Conservation (phyloP, 768 basidiomycete genomes). For the Sarcodon sp. region DNA sequence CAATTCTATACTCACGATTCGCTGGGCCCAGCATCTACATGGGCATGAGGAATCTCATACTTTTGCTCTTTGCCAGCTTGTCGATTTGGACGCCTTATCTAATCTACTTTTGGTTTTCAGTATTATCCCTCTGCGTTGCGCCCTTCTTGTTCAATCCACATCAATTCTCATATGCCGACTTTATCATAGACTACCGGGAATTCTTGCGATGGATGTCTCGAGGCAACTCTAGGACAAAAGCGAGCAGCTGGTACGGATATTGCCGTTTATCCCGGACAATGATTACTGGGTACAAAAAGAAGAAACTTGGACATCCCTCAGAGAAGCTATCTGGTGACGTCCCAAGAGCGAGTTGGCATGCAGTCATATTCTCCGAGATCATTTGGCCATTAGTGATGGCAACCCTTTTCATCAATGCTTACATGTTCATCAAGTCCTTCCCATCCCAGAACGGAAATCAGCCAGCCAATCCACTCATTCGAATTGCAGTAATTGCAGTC, state of each 20-base stretch:
- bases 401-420: constrained; percentile 67
- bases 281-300: constrained; percentile 99
- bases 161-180: constrained; percentile 95
- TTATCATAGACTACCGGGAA: constrained; percentile 97
- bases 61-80: constrained; percentile 86
- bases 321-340: constrained; percentile 95
- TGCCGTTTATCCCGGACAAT: constrained; percentile 93
- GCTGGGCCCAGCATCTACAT: constrained; percentile 99
- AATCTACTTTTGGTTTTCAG: constrained; percentile 99
- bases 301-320: constrained; percentile 93
- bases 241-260: constrained; percentile 99
- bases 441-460: constrained; percentile 45
- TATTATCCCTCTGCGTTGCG: constrained; percentile 87
- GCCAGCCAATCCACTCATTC: constrained; percentile 76
- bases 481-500: constrained; percentile 78
- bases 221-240: constrained; percentile 92
- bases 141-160: constrained; percentile 99
- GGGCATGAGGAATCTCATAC: constrained; percentile 86
- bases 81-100: constrained; percentile 89
- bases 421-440: constrained; percentile 93
- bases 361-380: constrained; percentile 77
- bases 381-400: constrained; percentile 71
- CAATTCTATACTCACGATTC: constrained; percentile 95
- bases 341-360: constrained; percentile 79
- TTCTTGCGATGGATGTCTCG: constrained; percentile 99